Evolutionary conservation across 495 filamentous ascomycete genomes (phyloP).

Genomic region (Hyaloscypha finlandica): DNA sequence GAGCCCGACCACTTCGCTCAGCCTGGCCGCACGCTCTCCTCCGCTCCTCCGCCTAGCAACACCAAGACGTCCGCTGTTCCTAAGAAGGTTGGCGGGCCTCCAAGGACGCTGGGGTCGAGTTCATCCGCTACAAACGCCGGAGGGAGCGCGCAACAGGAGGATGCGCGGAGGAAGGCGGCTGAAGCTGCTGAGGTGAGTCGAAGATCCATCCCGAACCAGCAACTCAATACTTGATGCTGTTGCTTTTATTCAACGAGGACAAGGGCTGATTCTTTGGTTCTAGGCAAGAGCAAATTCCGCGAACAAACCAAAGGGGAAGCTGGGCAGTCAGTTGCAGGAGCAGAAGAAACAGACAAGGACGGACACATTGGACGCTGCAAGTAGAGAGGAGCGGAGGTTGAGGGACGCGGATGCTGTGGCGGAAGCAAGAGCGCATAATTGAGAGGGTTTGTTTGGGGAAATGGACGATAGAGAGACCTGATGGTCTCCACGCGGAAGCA

Average conservation of each 20-base stretch:
- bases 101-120: constrained; percentile 55
- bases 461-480: neutral
- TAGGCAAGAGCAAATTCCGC: constrained; percentile 48
- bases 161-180: constrained; percentile 62
- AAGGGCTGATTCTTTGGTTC: neutral
- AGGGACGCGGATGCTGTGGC: constrained; percentile 59
- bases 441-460: constrained; percentile 23
- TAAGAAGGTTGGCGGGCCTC: constrained; percentile 51
- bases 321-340: constrained; percentile 61
- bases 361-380: constrained; percentile 58
- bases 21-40: constrained; percentile 64
- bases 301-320: constrained; percentile 53
- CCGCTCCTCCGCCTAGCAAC: constrained; percentile 42
- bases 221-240: neutral
- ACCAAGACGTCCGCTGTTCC: constrained; percentile 41
- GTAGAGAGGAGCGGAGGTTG: constrained; percentile 54
- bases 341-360: constrained; percentile 66
- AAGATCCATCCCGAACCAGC: constrained; percentile 20
- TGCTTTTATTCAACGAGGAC: neutral
- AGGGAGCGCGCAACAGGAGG: constrained; percentile 36
- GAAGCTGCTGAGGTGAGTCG: constrained; percentile 67
- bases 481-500: neutral
- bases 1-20: constrained; percentile 60
- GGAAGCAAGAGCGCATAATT: constrained; percentile 54
- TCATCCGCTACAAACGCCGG: constrained; percentile 23